Evolutionary conservation across 352 stramenopile genomes (phyloP).

Genomic region (Aphanomyces cochlioides): DNA sequence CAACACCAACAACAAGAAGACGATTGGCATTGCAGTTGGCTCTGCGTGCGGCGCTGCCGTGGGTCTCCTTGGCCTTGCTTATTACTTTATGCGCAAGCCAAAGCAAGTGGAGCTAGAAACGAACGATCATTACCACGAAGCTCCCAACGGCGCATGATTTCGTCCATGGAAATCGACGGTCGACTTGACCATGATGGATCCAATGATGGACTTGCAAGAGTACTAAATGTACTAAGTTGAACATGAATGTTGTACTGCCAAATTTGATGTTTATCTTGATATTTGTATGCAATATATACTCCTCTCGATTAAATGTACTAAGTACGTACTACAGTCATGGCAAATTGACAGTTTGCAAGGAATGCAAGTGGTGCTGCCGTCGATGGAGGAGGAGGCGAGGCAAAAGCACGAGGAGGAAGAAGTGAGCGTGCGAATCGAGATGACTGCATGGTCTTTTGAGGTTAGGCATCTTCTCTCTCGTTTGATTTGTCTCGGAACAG

Average conservation of each 20-base stretch:
- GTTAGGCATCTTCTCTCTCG: slow-evolving; percentile 24
- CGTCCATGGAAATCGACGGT: too few species aligned
- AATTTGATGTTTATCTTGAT: too few species aligned
- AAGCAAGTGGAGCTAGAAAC: neutral
- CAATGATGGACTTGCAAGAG: too few species aligned
- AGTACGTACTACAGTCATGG: neutral
- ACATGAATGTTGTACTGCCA: too few species aligned
- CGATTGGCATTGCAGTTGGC: slow-evolving; percentile 10
- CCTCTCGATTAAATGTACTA: neutral
- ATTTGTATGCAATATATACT: too few species aligned
- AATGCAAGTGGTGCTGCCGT: neutral
- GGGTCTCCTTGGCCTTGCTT: neutral
- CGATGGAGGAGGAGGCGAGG: neutral
- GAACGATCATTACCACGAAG: slow-evolving; percentile 9
- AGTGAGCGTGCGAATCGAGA: slow-evolving; percentile 17
- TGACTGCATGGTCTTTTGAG: slow-evolving; percentile 17
- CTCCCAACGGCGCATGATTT: slow-evolving; percentile 3
- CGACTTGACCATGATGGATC: too few species aligned
- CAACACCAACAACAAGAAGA: neutral
- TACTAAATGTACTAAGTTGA: too few species aligned
- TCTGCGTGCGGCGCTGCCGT: neutral
- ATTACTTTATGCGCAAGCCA: slow-evolving; percentile 5
- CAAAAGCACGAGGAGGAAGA: slow-evolving; percentile 1
- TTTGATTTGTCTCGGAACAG: slow-evolving; percentile 8
- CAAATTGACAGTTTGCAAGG: neutral